Percentiles rank a stretch among this genome's conserved stretches.
These are phyloP conservation scores for Globisporangium lucens DNA, from an alignment of 352 stramenopile species.

Conservation along the genomic window DNA sequence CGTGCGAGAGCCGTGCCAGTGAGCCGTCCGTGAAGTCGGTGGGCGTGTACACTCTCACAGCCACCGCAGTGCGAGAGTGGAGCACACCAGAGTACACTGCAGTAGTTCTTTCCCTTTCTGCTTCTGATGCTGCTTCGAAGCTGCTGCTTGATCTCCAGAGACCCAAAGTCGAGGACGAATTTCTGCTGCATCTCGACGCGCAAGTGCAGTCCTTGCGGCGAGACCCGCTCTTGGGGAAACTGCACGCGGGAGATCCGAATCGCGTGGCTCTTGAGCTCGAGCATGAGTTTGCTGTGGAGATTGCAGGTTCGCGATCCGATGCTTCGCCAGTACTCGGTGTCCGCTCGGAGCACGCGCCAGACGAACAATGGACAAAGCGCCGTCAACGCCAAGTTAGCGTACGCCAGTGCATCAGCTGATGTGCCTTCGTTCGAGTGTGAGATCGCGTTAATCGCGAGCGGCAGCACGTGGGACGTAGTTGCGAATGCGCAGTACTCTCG, in stretches of 20 bases:
- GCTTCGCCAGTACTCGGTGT: conserved; percentile 46
- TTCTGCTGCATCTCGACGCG: conserved; percentile 53
- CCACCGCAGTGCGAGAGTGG: background rate
- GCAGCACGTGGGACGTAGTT: conserved; percentile 20
- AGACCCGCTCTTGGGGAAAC: conserved; percentile 33
- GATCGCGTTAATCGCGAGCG: background rate
- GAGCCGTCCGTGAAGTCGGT: conserved; percentile 6
- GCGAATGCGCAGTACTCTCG: conserved; percentile 28
- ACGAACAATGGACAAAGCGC: conserved; percentile 25
- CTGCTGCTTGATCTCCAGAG: conserved; percentile 1
- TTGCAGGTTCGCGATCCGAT: conserved; percentile 25
- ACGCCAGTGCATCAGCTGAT: background rate
- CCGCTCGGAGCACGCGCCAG: conserved; percentile 38
- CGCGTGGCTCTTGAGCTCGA: background rate
- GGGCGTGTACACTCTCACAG: conserved; percentile 1
- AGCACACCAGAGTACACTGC: background rate
- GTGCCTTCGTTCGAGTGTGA: background rate
- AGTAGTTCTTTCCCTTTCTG: background rate
- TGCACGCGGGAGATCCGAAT: conserved; percentile 3
- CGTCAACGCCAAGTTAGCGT: background rate
- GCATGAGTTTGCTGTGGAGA: conserved; percentile 28
- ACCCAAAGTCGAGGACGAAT: conserved; percentile 47
- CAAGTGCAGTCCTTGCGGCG: conserved; percentile 36
- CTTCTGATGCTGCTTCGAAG: background rate
- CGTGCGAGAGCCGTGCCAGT: conserved; percentile 27